Percentiles rank a stretch among this genome's conserved stretches.
Evolutionary conservation across 1,139 yeast genomes (phyloP).

Genomic region (Saccharomycopsis hybrid): DNA sequence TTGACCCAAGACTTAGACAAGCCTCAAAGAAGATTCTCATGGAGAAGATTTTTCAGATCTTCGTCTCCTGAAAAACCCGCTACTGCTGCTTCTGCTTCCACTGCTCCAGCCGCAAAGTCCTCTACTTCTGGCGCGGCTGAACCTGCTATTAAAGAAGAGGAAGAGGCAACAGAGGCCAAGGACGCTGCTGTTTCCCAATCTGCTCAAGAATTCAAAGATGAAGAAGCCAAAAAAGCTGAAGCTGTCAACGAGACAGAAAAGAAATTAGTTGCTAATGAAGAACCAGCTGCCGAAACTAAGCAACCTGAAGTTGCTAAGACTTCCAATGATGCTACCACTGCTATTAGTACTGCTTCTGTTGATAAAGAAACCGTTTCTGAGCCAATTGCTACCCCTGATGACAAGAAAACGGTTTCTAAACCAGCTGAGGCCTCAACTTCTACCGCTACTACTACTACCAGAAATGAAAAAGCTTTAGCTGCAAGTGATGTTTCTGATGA

Average conservation of each 20-base stretch:
- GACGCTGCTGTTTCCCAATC: background rate
- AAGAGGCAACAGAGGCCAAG: background rate
- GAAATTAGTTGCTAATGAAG: background rate
- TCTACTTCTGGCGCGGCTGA: background rate
- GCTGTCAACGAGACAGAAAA: slow-evolving; percentile 1
- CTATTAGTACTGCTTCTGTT: background rate
- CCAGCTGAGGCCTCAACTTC: too few species aligned
- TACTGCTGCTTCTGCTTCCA: too few species aligned
- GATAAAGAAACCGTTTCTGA: background rate
- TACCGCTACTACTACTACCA: too few species aligned
- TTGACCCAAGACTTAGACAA: slow-evolving; percentile 12
- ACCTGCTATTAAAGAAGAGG: background rate
- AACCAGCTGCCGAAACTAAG: background rate
- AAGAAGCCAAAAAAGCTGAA: slow-evolving; percentile 2
- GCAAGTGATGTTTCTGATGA: too few species aligned
- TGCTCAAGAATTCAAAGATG: background rate
- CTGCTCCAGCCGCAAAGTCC: background rate
- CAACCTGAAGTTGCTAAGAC: too few species aligned
- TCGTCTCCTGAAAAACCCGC: background rate
- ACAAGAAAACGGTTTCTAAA: too few species aligned
- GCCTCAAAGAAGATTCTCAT: slow-evolving; percentile 5
- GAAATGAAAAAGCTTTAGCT: too few species aligned
- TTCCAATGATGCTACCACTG: too few species aligned
- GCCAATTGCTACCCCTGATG: background rate
- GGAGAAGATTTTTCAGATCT: slow-evolving; percentile 6